These are phyloP conservation scores for Lasiosphaeriaceae sp. DNA, from an alignment of 495 filamentous ascomycete genomes.

Conservation along the genomic window DNA sequence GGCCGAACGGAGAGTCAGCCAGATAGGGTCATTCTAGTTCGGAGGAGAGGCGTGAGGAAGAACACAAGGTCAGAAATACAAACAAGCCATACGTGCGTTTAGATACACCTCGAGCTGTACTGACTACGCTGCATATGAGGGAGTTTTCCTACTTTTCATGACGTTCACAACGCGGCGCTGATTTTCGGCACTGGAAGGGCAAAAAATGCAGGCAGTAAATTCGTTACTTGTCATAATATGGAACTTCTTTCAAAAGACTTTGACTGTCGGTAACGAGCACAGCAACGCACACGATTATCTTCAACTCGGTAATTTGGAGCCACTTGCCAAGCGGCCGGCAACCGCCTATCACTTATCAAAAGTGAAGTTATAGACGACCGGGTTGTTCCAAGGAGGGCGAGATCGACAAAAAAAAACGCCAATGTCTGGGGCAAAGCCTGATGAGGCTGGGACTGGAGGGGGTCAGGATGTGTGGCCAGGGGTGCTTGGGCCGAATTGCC, in stretches of 20 bases:
- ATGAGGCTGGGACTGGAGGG: background rate
- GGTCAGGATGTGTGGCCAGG: background rate
- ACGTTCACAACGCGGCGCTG: too few species aligned
- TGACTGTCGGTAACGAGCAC: background rate
- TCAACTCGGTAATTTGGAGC: slow-evolving; percentile 27
- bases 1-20: background rate
- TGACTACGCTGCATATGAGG: too few species aligned
- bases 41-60: too few species aligned
- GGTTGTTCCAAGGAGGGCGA: background rate
- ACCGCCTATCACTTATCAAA: slow-evolving; percentile 4
- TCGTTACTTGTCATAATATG: background rate
- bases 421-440: background rate
- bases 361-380: slow-evolving; percentile 1
- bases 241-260: background rate
- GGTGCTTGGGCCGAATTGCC: background rate
- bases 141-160: too few species aligned
- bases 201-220: background rate
- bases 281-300: slow-evolving; percentile 4
- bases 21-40: background rate
- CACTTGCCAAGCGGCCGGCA: slow-evolving; percentile 25
- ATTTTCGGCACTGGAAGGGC: too few species aligned
- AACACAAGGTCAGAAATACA: too few species aligned
- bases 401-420: background rate
- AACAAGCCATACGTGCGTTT: too few species aligned
- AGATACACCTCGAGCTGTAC: too few species aligned